Evolutionary conservation across 495 filamentous ascomycete genomes (phyloP).

Genomic region (Neohortaea acidophila): DNA sequence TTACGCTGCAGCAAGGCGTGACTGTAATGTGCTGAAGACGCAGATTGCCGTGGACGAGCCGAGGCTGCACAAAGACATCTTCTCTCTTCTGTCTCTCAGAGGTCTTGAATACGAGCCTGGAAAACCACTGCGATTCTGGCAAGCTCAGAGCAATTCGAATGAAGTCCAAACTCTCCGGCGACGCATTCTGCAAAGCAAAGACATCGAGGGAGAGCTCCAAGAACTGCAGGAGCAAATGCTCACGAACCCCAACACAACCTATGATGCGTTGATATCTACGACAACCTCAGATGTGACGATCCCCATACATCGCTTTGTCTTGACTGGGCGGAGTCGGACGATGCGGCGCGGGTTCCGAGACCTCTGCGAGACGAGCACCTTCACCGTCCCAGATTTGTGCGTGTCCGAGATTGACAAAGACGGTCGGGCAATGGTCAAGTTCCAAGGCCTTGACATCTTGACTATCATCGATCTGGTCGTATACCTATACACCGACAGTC

Average conservation of each 20-base stretch:
- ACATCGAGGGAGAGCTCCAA: conserved; percentile 27
- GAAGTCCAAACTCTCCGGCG: conserved; percentile 38
- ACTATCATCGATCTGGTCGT: conserved; percentile 62
- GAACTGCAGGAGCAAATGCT: conserved; percentile 25
- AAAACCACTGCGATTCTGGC: conserved; percentile 31
- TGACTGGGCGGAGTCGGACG: conserved; percentile 55
- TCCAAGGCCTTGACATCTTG: conserved; percentile 56
- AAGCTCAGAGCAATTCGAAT: conserved; percentile 31
- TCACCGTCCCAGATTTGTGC: conserved; percentile 41
- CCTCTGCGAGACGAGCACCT: conserved; percentile 28
- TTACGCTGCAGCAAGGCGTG: conserved; percentile 74
- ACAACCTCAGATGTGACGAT: conserved; percentile 51
- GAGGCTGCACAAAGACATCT: conserved; percentile 58
- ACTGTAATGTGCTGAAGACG: conserved; percentile 65
- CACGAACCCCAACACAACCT: conserved; percentile 18
- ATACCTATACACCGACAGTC: conserved; percentile 65
- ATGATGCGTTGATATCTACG: conserved; percentile 36
- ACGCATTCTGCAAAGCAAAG: conserved; percentile 19
- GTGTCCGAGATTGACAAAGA: conserved; percentile 38
- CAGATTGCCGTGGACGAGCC: conserved; percentile 50
- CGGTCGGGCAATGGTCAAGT: conserved; percentile 37
- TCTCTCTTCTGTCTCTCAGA: conserved; percentile 39
- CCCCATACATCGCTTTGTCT: conserved; percentile 69
- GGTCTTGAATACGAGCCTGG: too few species aligned
- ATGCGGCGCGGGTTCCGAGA: conserved; percentile 46